Evolutionary conservation across 2,329 filamentous ascomycete genomes (phyloP).

Genomic region (Boeremia lycopersici): DNA sequence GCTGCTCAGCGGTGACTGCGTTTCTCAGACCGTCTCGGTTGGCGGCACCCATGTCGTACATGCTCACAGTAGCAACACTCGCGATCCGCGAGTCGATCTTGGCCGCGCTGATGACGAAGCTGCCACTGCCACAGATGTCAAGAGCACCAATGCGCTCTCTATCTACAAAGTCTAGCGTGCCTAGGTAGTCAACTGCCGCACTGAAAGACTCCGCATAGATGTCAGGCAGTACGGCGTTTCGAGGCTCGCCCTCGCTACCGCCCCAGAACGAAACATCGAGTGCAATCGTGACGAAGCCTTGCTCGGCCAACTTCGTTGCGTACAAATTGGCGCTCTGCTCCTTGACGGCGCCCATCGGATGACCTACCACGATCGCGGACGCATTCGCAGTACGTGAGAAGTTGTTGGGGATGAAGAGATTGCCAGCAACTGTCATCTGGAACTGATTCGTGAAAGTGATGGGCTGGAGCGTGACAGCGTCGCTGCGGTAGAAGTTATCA

Average conservation of each 20-base stretch:
- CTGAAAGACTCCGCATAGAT: conserved; percentile 39
- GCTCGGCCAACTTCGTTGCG: conserved; percentile 36
- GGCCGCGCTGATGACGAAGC: background rate
- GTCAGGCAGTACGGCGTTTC: conserved; percentile 33
- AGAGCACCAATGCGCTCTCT: background rate
- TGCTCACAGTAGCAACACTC: background rate
- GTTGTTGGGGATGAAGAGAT: conserved; percentile 15
- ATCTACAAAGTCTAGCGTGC: background rate
- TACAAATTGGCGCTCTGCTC: conserved; percentile 42
- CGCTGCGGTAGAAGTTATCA: conserved; percentile 23
- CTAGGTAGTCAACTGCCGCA: conserved; percentile 41
- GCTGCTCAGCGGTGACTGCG: background rate
- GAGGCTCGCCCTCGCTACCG: conserved; percentile 33
- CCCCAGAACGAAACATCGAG: conserved; percentile 35
- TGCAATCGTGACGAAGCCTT: conserved; percentile 35
- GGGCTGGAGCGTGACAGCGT: conserved; percentile 15
- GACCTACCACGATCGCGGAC: conserved; percentile 35
- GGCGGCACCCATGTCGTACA: background rate
- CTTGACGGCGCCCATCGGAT: conserved; percentile 40
- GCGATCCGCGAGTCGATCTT: background rate
- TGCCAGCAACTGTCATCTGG: conserved; percentile 15
- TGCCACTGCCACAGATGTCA: background rate
- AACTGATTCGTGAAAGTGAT: conserved; percentile 19
- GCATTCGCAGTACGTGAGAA: conserved; percentile 9
- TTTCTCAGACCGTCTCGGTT: background rate